phyloP scores from a whole-genome alignment of 2,329 filamentous ascomycete species.

The Hawksworthiomyces lignivorus region DNA sequence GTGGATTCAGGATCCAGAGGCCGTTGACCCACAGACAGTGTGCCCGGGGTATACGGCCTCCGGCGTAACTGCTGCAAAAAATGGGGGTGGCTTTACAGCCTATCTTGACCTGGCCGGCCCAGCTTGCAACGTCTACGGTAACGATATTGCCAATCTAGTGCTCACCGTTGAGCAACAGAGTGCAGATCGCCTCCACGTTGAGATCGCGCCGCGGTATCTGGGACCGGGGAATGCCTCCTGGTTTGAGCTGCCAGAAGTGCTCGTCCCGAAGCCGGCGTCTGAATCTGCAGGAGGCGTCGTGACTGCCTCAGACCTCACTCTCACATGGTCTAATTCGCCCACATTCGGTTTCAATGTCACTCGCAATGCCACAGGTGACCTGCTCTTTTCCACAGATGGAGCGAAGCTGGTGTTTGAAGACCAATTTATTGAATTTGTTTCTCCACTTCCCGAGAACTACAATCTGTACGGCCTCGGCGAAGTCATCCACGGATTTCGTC shows the following conservation, averaged over 20 bases:
- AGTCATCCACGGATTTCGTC: constrained; percentile 59
- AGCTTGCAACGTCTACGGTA: constrained; percentile 71
- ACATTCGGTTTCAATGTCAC: constrained; percentile 40
- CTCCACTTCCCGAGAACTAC: constrained; percentile 58
- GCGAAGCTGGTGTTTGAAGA: constrained; percentile 65
- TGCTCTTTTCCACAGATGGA: constrained; percentile 63
- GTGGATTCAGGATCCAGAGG: constrained; percentile 57
- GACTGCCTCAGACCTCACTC: constrained; percentile 33
- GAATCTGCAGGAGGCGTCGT: constrained; percentile 19
- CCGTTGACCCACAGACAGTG: constrained; percentile 52
- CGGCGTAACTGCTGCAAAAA: constrained; percentile 36
- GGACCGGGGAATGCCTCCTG: constrained; percentile 54
- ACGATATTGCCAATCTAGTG: constrained; percentile 59
- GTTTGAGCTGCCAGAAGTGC: constrained; percentile 57
- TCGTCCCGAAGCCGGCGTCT: constrained; percentile 48
- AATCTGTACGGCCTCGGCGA: constrained; percentile 75
- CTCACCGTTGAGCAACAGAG: constrained; percentile 49
- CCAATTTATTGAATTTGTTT: constrained; percentile 68
- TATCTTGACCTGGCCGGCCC: constrained; percentile 61
- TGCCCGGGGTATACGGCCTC: constrained; percentile 64
- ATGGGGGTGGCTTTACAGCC: constrained; percentile 50
- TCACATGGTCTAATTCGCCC: constrained; percentile 44
- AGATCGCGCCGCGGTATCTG: constrained; percentile 59
- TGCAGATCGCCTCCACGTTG: constrained; percentile 56
- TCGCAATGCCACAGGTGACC: constrained; percentile 33